These are phyloP conservation scores for Camelina sativa DNA, from an alignment of 345 rosid genomes.

Conservation along the genomic window DNA sequence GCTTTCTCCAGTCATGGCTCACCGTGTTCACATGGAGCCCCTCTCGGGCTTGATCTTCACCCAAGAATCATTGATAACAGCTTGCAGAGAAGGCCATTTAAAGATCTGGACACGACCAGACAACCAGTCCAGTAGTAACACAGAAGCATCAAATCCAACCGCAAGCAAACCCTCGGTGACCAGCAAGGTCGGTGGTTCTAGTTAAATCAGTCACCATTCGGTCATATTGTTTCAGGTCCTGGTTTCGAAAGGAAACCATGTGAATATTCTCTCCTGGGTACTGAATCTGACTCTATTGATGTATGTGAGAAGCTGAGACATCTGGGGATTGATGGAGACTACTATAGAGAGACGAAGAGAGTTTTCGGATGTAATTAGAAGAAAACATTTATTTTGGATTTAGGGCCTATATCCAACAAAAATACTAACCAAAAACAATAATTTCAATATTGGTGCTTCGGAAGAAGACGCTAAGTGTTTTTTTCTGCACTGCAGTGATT, in stretches of 20 bases:
- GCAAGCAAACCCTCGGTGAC: slow-evolving; percentile 18
- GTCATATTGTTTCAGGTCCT: slow-evolving; percentile 17
- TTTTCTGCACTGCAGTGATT: slow-evolving; percentile 2
- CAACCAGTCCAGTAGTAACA: slow-evolving; percentile 54
- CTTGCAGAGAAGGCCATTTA: slow-evolving; percentile 91
- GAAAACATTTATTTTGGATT: slow-evolving; percentile 13
- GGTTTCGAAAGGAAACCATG: slow-evolving; percentile 19
- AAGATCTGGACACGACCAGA: slow-evolving; percentile 95
- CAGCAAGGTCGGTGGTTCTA: slow-evolving; percentile 37
- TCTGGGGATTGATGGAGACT: slow-evolving; percentile 1
- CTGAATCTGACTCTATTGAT: slow-evolving; percentile 5
- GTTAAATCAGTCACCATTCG: slow-evolving; percentile 17
- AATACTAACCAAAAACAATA: slow-evolving; percentile 26
- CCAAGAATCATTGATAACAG: slow-evolving; percentile 81
- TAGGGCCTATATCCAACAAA: slow-evolving; percentile 20
- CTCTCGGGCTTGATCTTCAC: slow-evolving; percentile 91
- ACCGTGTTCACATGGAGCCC: slow-evolving; percentile 91
- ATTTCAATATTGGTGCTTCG: slow-evolving; percentile 29
- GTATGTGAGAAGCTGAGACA: slow-evolving; percentile 17
- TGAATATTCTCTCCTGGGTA: slow-evolving; percentile 18
- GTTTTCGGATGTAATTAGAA: slow-evolving; percentile 27
- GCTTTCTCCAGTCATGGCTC: slow-evolving; percentile 81
- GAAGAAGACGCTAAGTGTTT: slow-evolving; percentile 15
- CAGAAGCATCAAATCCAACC: slow-evolving; percentile 51
- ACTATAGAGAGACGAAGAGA: not conserved